phyloP scores from a whole-genome alignment of 192 early-diverging fungal genomes.

The Backusella sp. region DNA sequence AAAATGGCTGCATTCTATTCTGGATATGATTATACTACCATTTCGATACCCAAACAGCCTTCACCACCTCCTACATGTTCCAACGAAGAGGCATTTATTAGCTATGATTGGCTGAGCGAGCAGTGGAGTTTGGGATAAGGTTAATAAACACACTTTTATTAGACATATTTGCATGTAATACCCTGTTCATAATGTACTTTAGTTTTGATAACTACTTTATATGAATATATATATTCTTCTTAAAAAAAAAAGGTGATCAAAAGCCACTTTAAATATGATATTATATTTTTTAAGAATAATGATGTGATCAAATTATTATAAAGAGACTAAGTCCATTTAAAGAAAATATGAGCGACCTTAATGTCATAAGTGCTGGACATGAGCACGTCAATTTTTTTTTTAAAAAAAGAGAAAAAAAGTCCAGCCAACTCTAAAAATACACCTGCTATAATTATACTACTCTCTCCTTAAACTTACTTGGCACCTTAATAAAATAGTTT shows the following conservation, averaged over 20 bases:
- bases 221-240: not conserved
- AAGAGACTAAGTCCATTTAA: no score
- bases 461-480: no score
- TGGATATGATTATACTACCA: conserved; percentile 28
- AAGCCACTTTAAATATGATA: not conserved
- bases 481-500: no score
- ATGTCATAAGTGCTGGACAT: no score
- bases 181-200: not conserved
- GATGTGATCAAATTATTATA: no score
- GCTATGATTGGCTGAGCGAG: not conserved
- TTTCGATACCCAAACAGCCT: conserved; percentile 26
- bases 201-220: not conserved
- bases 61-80: not conserved
- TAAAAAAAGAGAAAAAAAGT: no score
- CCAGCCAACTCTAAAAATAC: no score
- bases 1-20: conserved; percentile 46
- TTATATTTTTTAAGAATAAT: not conserved
- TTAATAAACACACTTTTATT: not conserved
- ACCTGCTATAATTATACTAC: no score
- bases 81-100: not conserved
- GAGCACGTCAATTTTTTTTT: no score
- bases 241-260: not conserved
- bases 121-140: not conserved
- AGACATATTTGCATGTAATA: not conserved
- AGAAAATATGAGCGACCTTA: no score